Base-by-base conservation (phyloP, 768 basidiomycete genomes). In the Lactarius quietus region DNA sequence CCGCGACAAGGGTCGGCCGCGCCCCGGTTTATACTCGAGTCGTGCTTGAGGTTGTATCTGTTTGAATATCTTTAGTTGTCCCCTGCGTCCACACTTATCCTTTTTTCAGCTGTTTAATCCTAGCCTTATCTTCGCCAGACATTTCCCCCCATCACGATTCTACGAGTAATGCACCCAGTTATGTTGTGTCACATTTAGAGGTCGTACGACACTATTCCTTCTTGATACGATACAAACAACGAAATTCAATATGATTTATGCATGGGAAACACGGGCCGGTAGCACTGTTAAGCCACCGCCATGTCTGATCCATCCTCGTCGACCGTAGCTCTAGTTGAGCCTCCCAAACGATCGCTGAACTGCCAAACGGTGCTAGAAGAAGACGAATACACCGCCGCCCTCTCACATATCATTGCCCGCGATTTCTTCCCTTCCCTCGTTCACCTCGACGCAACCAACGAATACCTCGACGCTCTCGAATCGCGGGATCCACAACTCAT, bases 341-440 rank as follows among this genome's bases (percentile, higher is more conserved):
- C 26, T 68, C 57, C 72, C 28, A 77, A 79, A 68, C 83, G 82
- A 29, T 93, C 92, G 20, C 79, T 93, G 63, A 89, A 89, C 73
- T 78, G 81, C 17, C 92, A 93, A 71, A 72, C 81, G 15, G 81
- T 93, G 17, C 83, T 92, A 17, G 90, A 93, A 57, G 97, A 99
- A 80, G 97, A 98, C 68, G 93, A 95, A 73, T 98, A 98, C 75
- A 95, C 93, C 2, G 86, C 85, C 54, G 91, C 90, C 1, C 82
- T 99, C 26, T 93, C 92, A 14, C 84, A 87, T 55, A 98, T 98
- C 72, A 98, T 98, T 72, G 90, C 92, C 43, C 88, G 97, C 57
- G 96, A 98, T 78, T 99, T 99, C 83, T 99, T 98, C 73, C 97
- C 97, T 0, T 93, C 93, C 15, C 84, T 98, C 12, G 86, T 89